A percentile compares a stretch with the other conserved stretches of the same genome.
Conservation (phyloP, 106 monocot species). For the Acorus calamus region DNA sequence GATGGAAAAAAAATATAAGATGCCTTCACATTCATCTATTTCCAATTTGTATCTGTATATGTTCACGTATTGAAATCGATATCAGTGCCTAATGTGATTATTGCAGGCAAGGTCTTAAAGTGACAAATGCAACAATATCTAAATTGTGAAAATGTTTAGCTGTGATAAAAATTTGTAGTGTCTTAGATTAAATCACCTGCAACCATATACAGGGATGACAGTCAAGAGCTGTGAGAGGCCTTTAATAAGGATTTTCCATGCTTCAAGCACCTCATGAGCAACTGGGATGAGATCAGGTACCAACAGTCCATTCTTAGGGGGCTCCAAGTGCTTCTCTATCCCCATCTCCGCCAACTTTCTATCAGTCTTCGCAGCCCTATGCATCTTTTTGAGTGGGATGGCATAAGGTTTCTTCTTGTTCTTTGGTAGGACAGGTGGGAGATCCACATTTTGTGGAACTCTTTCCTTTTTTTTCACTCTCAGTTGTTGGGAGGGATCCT, state of each 20-base stretch:
- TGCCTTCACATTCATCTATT: no score
- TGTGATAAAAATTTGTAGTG: no score
- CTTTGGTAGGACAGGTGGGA: constrained; percentile 54
- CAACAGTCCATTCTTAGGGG: constrained; percentile 82
- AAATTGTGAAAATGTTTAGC: no score
- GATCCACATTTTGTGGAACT: constrained; percentile 71
- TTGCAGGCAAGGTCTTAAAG: no score
- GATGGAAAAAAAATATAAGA: no score
- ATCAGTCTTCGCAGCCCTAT: constrained; percentile 35
- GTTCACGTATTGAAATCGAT: no score
- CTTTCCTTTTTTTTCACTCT: constrained; percentile 16
- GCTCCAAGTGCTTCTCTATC: constrained; percentile 77
- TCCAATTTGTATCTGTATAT: no score
- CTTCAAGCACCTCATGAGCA: constrained; percentile 64
- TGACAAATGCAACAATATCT: no score
- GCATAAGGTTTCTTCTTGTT: constrained; percentile 81
- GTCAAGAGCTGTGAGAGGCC: constrained; percentile 76
- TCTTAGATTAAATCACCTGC: constrained; percentile 41
- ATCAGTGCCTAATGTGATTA: no score
- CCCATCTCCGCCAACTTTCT: constrained; percentile 72
- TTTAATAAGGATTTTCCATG: constrained; percentile 81
- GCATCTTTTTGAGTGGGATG: constrained; percentile 61
- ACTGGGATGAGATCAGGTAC: constrained; percentile 80
- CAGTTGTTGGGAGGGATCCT: constrained; percentile 14
- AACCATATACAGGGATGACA: constrained; percentile 76